These are phyloP conservation scores for Phyllachora maydis DNA, from an alignment of 2,329 filamentous ascomycete species.

Conservation along the genomic window DNA sequence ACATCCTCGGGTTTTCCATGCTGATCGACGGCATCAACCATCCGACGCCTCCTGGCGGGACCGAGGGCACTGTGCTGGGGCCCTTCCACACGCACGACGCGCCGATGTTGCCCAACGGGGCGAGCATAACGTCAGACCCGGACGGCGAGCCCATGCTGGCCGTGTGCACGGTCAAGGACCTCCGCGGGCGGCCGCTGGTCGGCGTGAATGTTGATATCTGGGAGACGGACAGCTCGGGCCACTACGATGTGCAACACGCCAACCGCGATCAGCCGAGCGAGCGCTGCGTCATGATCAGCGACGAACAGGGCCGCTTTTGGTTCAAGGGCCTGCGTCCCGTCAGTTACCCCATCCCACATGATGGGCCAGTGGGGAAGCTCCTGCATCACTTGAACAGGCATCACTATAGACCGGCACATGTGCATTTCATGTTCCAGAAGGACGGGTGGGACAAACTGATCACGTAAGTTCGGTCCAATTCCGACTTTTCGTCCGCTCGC, in stretches of 20 bases:
- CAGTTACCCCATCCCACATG: slow-evolving; percentile 66
- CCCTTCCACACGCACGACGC: slow-evolving; percentile 75
- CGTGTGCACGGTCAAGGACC: slow-evolving; percentile 51
- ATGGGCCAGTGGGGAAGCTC: slow-evolving; percentile 64
- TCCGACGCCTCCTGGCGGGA: slow-evolving; percentile 48
- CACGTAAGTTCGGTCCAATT: slow-evolving; percentile 36
- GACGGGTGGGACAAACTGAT: slow-evolving; percentile 59
- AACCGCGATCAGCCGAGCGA: slow-evolving; percentile 46
- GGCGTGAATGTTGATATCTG: slow-evolving; percentile 62
- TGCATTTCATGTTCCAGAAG: slow-evolving; percentile 84
- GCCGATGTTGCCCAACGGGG: slow-evolving; percentile 30
- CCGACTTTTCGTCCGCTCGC: neutral
- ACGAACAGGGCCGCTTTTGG: slow-evolving; percentile 58
- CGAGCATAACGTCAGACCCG: slow-evolving; percentile 44
- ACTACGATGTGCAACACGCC: slow-evolving; percentile 64
- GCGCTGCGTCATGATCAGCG: slow-evolving; percentile 41
- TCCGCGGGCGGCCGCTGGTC: slow-evolving; percentile 35
- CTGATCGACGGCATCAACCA: slow-evolving; percentile 71
- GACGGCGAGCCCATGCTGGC: slow-evolving; percentile 51
- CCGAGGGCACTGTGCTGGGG: slow-evolving; percentile 63
- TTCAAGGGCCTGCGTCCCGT: slow-evolving; percentile 74
- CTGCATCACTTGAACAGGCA: slow-evolving; percentile 48
- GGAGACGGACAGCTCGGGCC: slow-evolving; percentile 65
- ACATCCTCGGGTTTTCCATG: slow-evolving; percentile 59
- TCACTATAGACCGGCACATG: slow-evolving; percentile 55